Percentiles rank a stretch among this genome's conserved stretches.
Evolutionary conservation across 768 basidiomycete species (phyloP).

Genomic region (Psilocybe cyanescens): DNA sequence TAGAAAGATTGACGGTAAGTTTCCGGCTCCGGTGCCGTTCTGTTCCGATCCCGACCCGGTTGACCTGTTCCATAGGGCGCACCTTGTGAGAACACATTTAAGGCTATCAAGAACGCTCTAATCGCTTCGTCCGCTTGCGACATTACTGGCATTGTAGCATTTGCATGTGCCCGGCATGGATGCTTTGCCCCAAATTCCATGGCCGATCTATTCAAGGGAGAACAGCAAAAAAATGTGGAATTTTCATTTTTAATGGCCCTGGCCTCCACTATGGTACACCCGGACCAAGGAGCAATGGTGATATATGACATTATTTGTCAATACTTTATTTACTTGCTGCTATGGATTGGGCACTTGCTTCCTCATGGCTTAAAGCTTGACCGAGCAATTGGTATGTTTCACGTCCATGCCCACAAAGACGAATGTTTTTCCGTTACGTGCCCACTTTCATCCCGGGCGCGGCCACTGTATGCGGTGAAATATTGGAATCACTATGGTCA

Average conservation of each 20-base stretch:
- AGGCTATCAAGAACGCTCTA: conserved; percentile 8
- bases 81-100: conserved; percentile 20
- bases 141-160: no score
- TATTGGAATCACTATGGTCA: no score
- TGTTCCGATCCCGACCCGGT: no score
- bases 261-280: not conserved
- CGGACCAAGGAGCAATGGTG: conserved; percentile 9
- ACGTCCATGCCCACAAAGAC: conserved; percentile 26
- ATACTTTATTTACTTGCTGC: not conserved
- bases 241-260: no score
- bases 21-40: not conserved
- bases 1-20: conserved; percentile 15
- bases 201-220: no score
- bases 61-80: conserved; percentile 10
- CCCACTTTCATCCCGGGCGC: conserved; percentile 16
- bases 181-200: no score
- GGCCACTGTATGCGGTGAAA: no score
- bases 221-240: no score
- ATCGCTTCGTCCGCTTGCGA: no score
- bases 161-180: no score
- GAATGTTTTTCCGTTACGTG: conserved; percentile 28
- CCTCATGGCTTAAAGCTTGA: conserved; percentile 7
- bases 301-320: conserved; percentile 3
- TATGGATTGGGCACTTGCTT: not conserved
- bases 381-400: not conserved